Percentiles rank a stretch among this genome's conserved stretches.
phyloP scores from a whole-genome alignment of 169 alveolate species.

The Plasmodium knowlesi region DNA sequence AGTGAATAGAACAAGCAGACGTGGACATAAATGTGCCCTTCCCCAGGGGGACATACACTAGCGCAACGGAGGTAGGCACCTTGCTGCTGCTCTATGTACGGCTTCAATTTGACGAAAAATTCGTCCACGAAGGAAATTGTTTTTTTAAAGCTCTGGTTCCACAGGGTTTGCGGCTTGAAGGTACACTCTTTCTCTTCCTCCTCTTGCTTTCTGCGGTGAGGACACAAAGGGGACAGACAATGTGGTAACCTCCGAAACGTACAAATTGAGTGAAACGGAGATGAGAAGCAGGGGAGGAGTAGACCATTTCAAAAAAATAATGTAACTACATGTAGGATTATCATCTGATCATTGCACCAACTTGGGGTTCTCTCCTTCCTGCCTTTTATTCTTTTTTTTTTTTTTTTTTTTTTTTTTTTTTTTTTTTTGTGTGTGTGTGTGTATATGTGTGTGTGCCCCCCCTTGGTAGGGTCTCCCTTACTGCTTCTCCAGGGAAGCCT shows the following conservation, averaged over 20 bases:
- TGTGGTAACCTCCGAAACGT: background rate
- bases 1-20: background rate
- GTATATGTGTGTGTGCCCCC: no score
- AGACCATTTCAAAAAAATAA: background rate
- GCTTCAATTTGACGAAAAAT: slow-evolving; percentile 56
- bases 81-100: slow-evolving; percentile 70
- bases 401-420: background rate
- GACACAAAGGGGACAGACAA: background rate
- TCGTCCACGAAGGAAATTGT: slow-evolving; percentile 68
- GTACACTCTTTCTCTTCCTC: slow-evolving; percentile 72
- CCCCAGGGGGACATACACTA: background rate
- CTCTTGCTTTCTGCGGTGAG: slow-evolving; percentile 36
- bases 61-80: background rate
- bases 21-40: background rate
- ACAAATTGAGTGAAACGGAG: background rate
- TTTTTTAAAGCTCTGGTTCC: slow-evolving; percentile 72
- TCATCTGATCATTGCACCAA: background rate
- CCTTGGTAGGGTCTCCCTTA: background rate
- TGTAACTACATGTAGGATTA: background rate
- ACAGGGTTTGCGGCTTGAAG: slow-evolving; percentile 61
- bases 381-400: no score
- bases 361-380: background rate
- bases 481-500: slow-evolving; percentile 70
- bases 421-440: no score
- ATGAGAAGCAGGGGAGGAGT: background rate